Percentiles rank a stretch among this genome's conserved stretches.
Evolutionary conservation across 2,329 filamentous ascomycete genomes (phyloP).

Genomic region (Diaporthe ilicicola): DNA sequence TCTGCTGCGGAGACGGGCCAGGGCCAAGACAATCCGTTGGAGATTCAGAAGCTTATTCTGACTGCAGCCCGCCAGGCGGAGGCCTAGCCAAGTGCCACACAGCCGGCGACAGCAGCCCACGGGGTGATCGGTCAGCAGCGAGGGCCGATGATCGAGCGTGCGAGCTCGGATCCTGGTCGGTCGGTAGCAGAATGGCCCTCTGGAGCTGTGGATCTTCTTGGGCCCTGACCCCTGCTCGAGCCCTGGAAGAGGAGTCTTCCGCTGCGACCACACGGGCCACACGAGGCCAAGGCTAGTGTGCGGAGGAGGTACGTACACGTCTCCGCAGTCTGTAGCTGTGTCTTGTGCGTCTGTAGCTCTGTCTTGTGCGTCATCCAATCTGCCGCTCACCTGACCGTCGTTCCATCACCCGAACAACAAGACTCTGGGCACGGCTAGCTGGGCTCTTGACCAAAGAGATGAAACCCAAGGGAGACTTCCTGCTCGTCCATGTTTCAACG

Average conservation of each 20-base stretch:
- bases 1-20: slow-evolving; percentile 17
- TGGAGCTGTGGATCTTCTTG: not conserved
- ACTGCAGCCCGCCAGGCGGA: slow-evolving; percentile 7
- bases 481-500: not conserved
- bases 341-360: slow-evolving; percentile 21
- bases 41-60: slow-evolving; percentile 30
- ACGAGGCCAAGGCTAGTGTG: not conserved
- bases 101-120: not conserved
- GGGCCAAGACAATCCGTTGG: slow-evolving; percentile 18
- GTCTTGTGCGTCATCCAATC: slow-evolving; percentile 27
- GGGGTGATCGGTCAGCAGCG: slow-evolving; percentile 1
- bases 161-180: not conserved
- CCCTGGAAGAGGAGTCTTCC: not conserved
- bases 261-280: not conserved
- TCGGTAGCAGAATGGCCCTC: too few species aligned
- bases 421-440: not conserved
- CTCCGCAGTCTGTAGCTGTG: not conserved
- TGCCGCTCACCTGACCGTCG: slow-evolving; percentile 4
- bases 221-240: slow-evolving; percentile 9
- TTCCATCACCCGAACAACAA: not conserved
- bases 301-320: not conserved
- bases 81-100: too few species aligned
- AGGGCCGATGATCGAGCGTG: slow-evolving; percentile 5
- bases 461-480: not conserved
- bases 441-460: not conserved